Evolutionary conservation across 495 filamentous ascomycete species (phyloP), one percentile per base, ranked within the genome.

Genomic region (Penicillium maclennaniae): DNA sequence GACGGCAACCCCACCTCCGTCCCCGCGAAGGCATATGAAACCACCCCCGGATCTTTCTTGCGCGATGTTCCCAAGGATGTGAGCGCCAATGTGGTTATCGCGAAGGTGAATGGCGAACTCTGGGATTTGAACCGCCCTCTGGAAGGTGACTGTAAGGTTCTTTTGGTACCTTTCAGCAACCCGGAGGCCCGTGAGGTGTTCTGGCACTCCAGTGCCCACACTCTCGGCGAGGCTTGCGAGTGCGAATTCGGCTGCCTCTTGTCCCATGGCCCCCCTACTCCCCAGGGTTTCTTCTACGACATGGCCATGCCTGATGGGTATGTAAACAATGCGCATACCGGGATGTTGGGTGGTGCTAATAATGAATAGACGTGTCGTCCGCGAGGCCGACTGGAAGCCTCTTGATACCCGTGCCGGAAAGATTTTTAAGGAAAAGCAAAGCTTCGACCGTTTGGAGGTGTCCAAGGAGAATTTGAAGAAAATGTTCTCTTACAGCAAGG

Each of bases 261-360:
- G 43, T 95, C 89, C 58, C 91, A 96, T 62, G 93, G 93, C 8
- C 93, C 93, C 19, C 93, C 92, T 7, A 89, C 89, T 28, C 84
- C 92, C 14, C 86, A 92, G 69, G 93, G 95, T 34, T 98, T 97
- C 80, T 97, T 95, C 78, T 97, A 97, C 70, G 92, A 98, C 65
- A 96, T 97, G 91, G 86, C 84, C 15, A 80, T 96, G 19, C 86
- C 86, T 21, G 87, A 83, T 21, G 82, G 81, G 60, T 83, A 74
- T 41, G 70, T 59, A 23, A 42, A 15, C n/a, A 21, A 14, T 10
- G 9, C 9, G 10, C 4, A 14, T 21, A 49, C 47, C 31, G 16
- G 43, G 38, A 23, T 23, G 23, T 31, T 3, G 21, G 14, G 26
- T 4, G 9, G 16, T 28, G 17, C 49, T 52, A 52, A 52, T 45